Evolutionary conservation across 164 flowering plant species (phyloP).

Genomic region (Piper betle): DNA sequence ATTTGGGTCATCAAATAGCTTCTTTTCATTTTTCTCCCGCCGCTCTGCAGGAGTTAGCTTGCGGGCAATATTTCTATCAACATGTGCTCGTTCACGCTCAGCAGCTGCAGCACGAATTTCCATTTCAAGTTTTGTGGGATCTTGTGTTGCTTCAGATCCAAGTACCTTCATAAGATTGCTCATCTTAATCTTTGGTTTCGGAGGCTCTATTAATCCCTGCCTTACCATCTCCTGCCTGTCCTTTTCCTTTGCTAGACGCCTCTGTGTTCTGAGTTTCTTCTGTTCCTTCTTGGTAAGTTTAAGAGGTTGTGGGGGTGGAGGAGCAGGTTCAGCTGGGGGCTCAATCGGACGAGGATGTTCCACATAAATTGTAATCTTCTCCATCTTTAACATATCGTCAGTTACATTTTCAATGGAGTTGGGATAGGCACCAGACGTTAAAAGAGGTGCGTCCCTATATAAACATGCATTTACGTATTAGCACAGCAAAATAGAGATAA

Average conservation of each 20-base stretch:
- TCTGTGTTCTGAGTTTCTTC: constrained; percentile 92
- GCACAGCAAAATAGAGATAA: too few relatives aligned
- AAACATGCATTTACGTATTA: not conserved
- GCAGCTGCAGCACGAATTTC: constrained; percentile 93
- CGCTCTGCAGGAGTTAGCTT: constrained; percentile 98
- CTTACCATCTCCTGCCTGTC: constrained; percentile 96
- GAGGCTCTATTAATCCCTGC: constrained; percentile 90
- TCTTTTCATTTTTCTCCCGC: constrained; percentile 91
- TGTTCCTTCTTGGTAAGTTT: constrained; percentile 91
- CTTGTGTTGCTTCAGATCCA: constrained; percentile 97
- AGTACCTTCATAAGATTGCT: constrained; percentile 97
- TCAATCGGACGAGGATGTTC: constrained; percentile 97
- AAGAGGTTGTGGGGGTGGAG: constrained; percentile 94
- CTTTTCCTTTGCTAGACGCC: constrained; percentile 79
- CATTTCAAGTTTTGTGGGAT: constrained; percentile 91
- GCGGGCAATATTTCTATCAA: constrained; percentile 86
- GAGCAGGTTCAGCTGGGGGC: constrained; percentile 93
- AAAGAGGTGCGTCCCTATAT: constrained; percentile 64
- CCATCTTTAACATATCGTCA: constrained; percentile 41
- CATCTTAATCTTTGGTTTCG: constrained; percentile 90
- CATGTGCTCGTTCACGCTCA: constrained; percentile 97
- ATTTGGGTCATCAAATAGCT: constrained; percentile 81
- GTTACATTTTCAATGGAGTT: constrained; percentile 28
- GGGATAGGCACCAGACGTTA: constrained; percentile 43
- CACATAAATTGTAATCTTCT: constrained; percentile 68